Conservation (phyloP, 176 grass and related monocot species). For the Paspalum vaginatum region DNA sequence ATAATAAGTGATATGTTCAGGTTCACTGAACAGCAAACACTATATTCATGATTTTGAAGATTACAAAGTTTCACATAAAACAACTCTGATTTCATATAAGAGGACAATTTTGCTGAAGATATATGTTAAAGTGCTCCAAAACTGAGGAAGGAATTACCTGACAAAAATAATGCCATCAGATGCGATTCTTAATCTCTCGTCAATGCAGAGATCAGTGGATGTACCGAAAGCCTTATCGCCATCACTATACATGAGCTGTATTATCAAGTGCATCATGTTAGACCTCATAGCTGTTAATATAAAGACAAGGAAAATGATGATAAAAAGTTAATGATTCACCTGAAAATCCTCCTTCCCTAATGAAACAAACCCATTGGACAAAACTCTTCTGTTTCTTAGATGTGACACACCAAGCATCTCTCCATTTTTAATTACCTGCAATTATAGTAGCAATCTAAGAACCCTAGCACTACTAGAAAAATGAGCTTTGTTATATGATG, state of each 20-base stretch:
- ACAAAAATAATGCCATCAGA: slow-evolving; percentile 95
- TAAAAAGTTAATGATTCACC: slow-evolving; percentile 56
- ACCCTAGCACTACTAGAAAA: slow-evolving; percentile 2
- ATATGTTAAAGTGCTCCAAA: slow-evolving; percentile 38
- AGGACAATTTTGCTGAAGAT: slow-evolving; percentile 24
- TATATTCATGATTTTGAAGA: slow-evolving; percentile 24
- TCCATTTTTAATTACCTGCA: slow-evolving; percentile 97
- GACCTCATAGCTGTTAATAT: slow-evolving; percentile 27
- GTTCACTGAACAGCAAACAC: background rate
- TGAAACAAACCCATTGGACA: slow-evolving; percentile 94
- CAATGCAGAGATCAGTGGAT: slow-evolving; percentile 84
- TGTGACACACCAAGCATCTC: slow-evolving; percentile 99
- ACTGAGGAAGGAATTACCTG: slow-evolving; percentile 56
- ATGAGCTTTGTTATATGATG: slow-evolving; percentile 26
- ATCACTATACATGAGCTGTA: slow-evolving; percentile 98
- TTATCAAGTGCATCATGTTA: slow-evolving; percentile 45
- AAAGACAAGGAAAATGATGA: slow-evolving; percentile 32
- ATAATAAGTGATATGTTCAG: slow-evolving; percentile 15
- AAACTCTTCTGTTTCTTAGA: slow-evolving; percentile 90
- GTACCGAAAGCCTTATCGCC: slow-evolving; percentile 98
- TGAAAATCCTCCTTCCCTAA: slow-evolving; percentile 88
- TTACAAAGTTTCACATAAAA: background rate
- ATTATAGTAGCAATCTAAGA: slow-evolving; percentile 48
- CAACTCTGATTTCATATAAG: slow-evolving; percentile 20
- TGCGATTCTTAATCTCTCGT: slow-evolving; percentile 91